Conservation (phyloP, 148 eudicot species). For the Nyssa sinensis region DNA sequence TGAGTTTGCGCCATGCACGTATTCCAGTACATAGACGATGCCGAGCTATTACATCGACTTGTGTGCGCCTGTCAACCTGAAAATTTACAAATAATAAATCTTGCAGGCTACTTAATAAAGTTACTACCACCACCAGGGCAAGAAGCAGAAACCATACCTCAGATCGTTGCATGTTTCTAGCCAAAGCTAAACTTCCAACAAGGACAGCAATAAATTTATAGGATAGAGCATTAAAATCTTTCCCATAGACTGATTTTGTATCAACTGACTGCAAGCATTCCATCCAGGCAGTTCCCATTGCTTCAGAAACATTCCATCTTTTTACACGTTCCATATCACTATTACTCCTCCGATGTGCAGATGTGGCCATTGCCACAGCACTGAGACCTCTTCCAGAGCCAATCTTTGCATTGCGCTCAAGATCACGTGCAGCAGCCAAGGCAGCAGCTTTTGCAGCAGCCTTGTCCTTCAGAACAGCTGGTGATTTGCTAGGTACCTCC, state of each 20-base stretch:
- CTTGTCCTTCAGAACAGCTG: conserved; percentile 71
- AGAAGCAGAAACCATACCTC: conserved; percentile 52
- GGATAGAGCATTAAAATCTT: conserved; percentile 89
- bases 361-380: conserved; percentile 99
- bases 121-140: neutral
- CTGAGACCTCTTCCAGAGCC: conserved; percentile 99
- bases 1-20: conserved; percentile 95
- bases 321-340: conserved; percentile 84
- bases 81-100: conserved; percentile 11
- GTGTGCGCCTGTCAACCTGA: conserved; percentile 88
- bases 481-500: conserved; percentile 51
- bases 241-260: conserved; percentile 82
- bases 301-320: conserved; percentile 95
- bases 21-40: conserved; percentile 71
- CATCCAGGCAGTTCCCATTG: conserved; percentile 98
- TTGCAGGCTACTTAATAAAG: neutral
- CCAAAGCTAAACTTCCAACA: conserved; percentile 95
- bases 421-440: conserved; percentile 98
- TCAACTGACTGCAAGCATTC: conserved; percentile 96
- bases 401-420: conserved; percentile 94
- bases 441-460: conserved; percentile 99
- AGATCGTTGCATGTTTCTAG: conserved; percentile 94
- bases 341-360: conserved; percentile 78
- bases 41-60: conserved; percentile 61
- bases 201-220: conserved; percentile 93